A percentile compares a stretch with the other conserved stretches of the same genome.
Conservation (phyloP, 1,139 yeast genomes). For the Hansenula anomala region DNA sequence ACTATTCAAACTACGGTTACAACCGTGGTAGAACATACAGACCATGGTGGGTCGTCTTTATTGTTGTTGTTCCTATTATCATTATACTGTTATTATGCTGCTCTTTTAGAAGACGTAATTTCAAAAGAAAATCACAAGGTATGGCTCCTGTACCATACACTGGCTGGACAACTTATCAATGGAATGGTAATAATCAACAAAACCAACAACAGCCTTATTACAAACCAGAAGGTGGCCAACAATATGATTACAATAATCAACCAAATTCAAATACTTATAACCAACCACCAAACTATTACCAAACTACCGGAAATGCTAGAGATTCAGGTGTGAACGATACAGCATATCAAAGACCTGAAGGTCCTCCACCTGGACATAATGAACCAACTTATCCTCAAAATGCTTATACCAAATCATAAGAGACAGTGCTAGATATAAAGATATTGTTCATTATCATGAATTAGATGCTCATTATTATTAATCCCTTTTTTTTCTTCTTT, state of each 20-base stretch:
- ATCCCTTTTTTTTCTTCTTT: too few relatives aligned
- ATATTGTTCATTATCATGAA: too few relatives aligned
- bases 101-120: slow-evolving; percentile 2
- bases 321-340: neutral
- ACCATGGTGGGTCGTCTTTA: slow-evolving; percentile 5
- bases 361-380: slow-evolving; percentile 12
- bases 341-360: slow-evolving; percentile 12
- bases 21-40: neutral
- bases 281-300: slow-evolving; percentile 5
- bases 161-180: slow-evolving; percentile 18
- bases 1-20: neutral
- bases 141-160: slow-evolving; percentile 17
- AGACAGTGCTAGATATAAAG: too few relatives aligned
- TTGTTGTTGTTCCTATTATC: slow-evolving; percentile 2
- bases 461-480: too few relatives aligned
- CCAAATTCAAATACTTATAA: neutral
- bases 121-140: slow-evolving; percentile 11
- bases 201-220: slow-evolving; percentile 6
- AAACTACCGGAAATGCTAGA: slow-evolving; percentile 1
- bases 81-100: neutral
- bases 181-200: neutral
- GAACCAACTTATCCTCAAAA: slow-evolving; percentile 5
- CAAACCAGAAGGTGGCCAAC: neutral
- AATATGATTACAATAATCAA: slow-evolving; percentile 1
- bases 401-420: slow-evolving; percentile 2